Conservation (phyloP, 148 eudicot species). For the Diospyros kaki region DNA sequence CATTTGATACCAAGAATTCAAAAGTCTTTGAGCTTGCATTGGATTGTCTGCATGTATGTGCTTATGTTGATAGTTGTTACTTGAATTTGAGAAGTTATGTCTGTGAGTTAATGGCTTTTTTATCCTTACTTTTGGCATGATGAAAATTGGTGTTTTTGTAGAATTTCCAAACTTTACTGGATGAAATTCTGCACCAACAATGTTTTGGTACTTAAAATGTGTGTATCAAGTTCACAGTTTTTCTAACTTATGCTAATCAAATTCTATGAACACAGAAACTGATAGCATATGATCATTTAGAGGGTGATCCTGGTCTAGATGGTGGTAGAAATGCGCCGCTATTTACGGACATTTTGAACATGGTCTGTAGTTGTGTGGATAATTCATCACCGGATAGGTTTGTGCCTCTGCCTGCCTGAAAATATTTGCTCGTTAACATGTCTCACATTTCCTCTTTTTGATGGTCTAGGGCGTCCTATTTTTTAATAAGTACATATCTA, state of each 20-base stretch:
- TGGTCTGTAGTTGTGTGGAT: conserved; percentile 85
- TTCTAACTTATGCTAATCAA: conserved; percentile 17
- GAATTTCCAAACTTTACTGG: background rate
- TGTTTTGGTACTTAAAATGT: background rate
- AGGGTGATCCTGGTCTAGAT: conserved; percentile 99
- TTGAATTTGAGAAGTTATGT: conserved; percentile 4
- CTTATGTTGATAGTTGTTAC: conserved; percentile 9
- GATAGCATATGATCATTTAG: conserved; percentile 92
- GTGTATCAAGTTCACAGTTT: background rate
- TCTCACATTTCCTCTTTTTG: too few species aligned
- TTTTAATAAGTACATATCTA: background rate
- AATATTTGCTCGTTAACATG: background rate
- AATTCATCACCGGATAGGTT: conserved; percentile 95
- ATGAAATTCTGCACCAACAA: too few species aligned
- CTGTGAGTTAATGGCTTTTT: background rate
- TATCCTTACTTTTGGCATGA: background rate
- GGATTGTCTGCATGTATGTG: conserved; percentile 97
- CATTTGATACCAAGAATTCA: conserved; percentile 83
- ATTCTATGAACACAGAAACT: conserved; percentile 66
- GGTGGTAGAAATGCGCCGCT: conserved; percentile 70
- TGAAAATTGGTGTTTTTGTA: background rate
- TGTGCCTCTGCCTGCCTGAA: conserved; percentile 9
- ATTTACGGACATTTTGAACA: conserved; percentile 74
- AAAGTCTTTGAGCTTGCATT: conserved; percentile 81
- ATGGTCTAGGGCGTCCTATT: too few species aligned